Evolutionary conservation across 2,329 filamentous ascomycete species (phyloP), one percentile per base, ranked within the genome.

Genomic region (Xylariaceae sp.): DNA sequence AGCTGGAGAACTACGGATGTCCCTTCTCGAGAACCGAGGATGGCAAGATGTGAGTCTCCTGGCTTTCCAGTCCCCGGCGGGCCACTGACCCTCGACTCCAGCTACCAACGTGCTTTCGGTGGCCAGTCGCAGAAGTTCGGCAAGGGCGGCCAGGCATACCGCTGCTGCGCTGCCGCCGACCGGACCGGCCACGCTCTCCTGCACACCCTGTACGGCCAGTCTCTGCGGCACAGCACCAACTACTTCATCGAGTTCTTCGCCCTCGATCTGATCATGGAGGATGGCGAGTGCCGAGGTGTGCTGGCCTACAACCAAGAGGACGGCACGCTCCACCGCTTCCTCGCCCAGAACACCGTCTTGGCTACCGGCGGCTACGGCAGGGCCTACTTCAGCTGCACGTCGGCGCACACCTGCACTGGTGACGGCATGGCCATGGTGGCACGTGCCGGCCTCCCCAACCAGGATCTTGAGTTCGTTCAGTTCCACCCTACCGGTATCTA

Each of bases 201-300:
- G 33, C 92, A 98, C 75, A 98, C 92, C 17, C 84, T 98, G 47
- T 98, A 96, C 67, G 92, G 92, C 54, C 90, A 95, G 70, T 95
- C 89, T 34, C 77, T 96, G 42, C 76, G 86, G 58, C 88, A 96
- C 75, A 94, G 95, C 75, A 95, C 90, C 58, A 95, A 95, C 73
- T 98, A 95, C 76, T 96, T 98, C 68, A 95, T 98, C 63, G 92
- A 96, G 67, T 96, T 89, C 75, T 98, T 96, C 62, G 92, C 89
- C 52, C 76, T 94, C 49, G 92, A 96, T 60, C 70, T 96, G 64
- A 83, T 98, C 55, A 96, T 96, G 92, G 83, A 95, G 68, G 85
- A 93, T 54, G 90, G 90, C 41, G 84, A 90, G 64, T 96, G 90
- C 73, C 89, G 89, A 50, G 92, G 92, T 77, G 85, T 96, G 49